Evolutionary conservation across 352 stramenopile genomes (phyloP), one percentile per base, ranked within the genome.

Genomic region (Phytophthora uliginosa): DNA sequence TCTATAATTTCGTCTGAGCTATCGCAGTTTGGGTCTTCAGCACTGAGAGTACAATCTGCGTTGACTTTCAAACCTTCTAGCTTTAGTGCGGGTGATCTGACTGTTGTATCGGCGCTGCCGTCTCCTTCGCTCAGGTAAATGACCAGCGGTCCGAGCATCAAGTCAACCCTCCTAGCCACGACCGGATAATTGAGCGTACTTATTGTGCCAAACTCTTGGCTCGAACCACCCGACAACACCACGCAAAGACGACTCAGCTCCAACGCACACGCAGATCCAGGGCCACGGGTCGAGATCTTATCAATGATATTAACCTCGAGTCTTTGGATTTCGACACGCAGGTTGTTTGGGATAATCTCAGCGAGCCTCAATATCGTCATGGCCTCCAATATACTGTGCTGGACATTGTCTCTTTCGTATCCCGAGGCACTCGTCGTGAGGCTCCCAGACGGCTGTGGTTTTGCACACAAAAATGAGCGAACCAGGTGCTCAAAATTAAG

Each of bases 51-150:
- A 24, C 61, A 31, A 15, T 76, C 57, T 15, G 59, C 54, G 20
- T 56, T 55, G n/a, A 76, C 4, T 48, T 76, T 79, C 22, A 79
- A 56, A 42, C 57, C 57, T 26, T 76, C 34, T 9, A 79, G 40
- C 51, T 70, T 79, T 13, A 76, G 7, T 24, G 42, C 18, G 42
- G 42, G 17, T 5, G 42, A 9, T 17, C 42, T 50, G 42, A 12
- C 42, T 4, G 42, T 24, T 50, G 18, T 24, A 22, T 50, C 18
- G 18, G 17, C 8, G 8, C 8, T 50, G 8, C 33, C 51, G 28
- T 56, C 47, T 33, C 20, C 51, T 34, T 70, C 62, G 53, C 33
- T 36, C 40, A 73, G 7, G 34, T 24, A 26, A 60, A 73, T 12
- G 38, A 36, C 8, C 8, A 79, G 17, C n/a, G 36, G 15, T 13